phyloP scores from a whole-genome alignment of 1,284 basidiomycete genomes.

The Peniophora sp. region DNA sequence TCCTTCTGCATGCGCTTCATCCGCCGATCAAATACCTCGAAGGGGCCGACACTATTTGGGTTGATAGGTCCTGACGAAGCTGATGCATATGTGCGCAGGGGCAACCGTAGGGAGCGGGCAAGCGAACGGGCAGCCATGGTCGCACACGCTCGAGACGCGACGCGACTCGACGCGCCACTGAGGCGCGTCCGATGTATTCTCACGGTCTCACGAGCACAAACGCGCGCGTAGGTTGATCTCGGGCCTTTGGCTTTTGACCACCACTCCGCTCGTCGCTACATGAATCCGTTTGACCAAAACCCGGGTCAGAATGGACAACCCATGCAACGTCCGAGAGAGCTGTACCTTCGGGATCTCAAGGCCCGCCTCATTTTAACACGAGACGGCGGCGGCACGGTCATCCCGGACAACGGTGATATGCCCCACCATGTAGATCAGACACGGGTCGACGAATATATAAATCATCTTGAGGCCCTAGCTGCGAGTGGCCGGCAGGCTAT shows the following conservation, averaged over 20 bases:
- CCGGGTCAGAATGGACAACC: not conserved
- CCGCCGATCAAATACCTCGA: slow-evolving; percentile 83
- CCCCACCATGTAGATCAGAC: too few species aligned
- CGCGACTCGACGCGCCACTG: not conserved
- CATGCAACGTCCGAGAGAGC: not conserved
- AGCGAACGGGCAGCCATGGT: not conserved
- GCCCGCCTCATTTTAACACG: not conserved
- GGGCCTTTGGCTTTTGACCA: not conserved
- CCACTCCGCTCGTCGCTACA: not conserved
- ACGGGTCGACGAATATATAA: too few species aligned
- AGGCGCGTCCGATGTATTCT: not conserved
- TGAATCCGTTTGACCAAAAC: not conserved
- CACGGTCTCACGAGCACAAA: not conserved
- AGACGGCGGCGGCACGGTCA: too few species aligned
- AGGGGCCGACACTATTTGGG: slow-evolving; percentile 44
- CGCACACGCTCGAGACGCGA: not conserved
- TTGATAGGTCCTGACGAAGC: slow-evolving; percentile 24
- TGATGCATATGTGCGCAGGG: slow-evolving; percentile 18
- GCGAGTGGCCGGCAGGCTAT: too few species aligned
- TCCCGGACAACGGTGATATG: too few species aligned
- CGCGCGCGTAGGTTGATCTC: too few species aligned
- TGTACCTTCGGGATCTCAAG: not conserved
- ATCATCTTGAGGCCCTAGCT: too few species aligned
- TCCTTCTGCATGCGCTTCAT: slow-evolving; percentile 82
- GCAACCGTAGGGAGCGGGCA: not conserved